A percentile compares a stretch with the other conserved stretches of the same genome.
Conservation (phyloP, 768 basidiomycete species). For the Leccinum imitatum region DNA sequence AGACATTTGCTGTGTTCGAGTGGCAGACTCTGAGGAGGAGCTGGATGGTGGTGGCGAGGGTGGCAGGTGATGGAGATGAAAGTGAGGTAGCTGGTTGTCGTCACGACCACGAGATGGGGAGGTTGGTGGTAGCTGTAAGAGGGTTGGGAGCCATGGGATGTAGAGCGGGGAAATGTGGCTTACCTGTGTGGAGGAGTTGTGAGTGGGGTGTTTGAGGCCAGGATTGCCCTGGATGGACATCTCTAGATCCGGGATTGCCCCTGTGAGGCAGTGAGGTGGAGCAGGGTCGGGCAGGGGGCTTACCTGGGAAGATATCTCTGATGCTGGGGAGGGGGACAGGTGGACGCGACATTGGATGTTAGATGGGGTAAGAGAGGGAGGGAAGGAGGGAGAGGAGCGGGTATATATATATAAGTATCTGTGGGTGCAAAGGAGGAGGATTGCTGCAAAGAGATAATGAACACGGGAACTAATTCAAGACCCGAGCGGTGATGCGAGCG, state of each 20-base stretch:
- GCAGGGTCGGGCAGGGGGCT: slow-evolving; percentile 1
- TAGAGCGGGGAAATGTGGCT: slow-evolving; percentile 8
- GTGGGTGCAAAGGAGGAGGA: slow-evolving; percentile 3
- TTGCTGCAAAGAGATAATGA: slow-evolving; percentile 12
- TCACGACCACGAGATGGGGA: not conserved
- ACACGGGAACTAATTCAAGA: slow-evolving; percentile 22
- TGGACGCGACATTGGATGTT: slow-evolving; percentile 22
- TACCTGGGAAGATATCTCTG: slow-evolving; percentile 57
- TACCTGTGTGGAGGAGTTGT: slow-evolving; percentile 6
- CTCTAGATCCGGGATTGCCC: slow-evolving; percentile 13
- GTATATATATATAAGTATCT: slow-evolving; percentile 17
- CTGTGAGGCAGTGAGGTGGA: slow-evolving; percentile 6
- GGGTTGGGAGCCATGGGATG: not conserved
- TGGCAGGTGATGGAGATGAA: slow-evolving; percentile 11
- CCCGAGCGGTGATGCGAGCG: slow-evolving; percentile 23
- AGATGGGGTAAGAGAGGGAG: not conserved
- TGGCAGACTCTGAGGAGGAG: slow-evolving; percentile 30
- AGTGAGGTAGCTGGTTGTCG: not conserved
- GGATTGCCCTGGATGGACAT: slow-evolving; percentile 21
- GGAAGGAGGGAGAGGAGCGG: not conserved
- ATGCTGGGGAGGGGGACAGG: slow-evolving; percentile 47
- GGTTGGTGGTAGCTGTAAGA: slow-evolving; percentile 3
- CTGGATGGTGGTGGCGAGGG: slow-evolving; percentile 29
- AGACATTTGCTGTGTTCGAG: slow-evolving; percentile 17
- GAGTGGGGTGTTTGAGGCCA: slow-evolving; percentile 2